Conservation (phyloP, 169 alveolate genomes). For the Plasmodium cynomolgi region DNA sequence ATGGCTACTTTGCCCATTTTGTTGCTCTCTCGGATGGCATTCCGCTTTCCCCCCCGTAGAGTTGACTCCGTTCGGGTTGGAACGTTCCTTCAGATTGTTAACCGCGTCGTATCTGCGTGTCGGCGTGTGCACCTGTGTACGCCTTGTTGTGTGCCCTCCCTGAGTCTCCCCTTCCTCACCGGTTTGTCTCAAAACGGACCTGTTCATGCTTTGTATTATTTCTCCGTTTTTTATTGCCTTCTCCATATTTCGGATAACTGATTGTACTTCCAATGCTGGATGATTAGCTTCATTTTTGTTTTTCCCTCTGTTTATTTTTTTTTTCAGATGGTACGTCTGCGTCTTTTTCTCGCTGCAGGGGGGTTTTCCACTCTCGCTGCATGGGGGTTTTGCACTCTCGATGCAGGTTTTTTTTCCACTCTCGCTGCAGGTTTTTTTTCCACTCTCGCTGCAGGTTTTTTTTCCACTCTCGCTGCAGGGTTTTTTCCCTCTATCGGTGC, state of each 20-base stretch:
- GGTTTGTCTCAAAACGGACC: neutral
- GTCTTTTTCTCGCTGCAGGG: neutral
- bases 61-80: neutral
- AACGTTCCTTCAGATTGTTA: neutral
- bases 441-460: no score
- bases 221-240: conserved; percentile 35
- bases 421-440: neutral
- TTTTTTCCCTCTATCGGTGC: neutral
- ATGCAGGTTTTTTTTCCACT: no score
- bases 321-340: neutral
- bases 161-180: neutral
- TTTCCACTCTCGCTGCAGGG: neutral
- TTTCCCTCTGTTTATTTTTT: neutral
- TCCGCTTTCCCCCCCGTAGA: neutral
- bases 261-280: neutral
- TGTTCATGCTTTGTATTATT: neutral
- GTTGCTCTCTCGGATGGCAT: neutral
- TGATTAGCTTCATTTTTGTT: neutral
- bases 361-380: neutral
- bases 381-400: neutral
- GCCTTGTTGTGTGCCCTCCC: neutral
- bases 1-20: neutral
- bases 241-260: conserved; percentile 11
- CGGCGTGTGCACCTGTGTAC: neutral
- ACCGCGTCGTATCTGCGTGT: neutral